Base-by-base conservation (phyloP, 75 land plant species). In the Adiantum capillusveneris region DNA sequence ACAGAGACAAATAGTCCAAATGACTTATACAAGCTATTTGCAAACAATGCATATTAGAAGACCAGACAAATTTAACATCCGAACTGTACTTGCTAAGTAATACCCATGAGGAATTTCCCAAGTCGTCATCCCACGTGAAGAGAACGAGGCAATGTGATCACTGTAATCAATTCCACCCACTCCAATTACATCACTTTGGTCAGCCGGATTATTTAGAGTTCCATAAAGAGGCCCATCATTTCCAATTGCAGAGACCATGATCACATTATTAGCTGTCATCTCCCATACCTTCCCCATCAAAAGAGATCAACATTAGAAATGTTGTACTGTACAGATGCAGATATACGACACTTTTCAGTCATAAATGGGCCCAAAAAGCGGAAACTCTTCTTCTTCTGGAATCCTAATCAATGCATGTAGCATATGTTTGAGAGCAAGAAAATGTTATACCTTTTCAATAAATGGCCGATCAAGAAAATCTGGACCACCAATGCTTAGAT, bases 21-120 rank as follows among this genome's bases (percentile, higher is more conserved):
- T n/a, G n/a, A n/a, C n/a, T n/a, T n/a, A n/a, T n/a, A n/a, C n/a
- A n/a, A n/a, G n/a, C n/a, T n/a, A n/a, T n/a, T n/a, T n/a, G n/a
- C n/a, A n/a, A n/a, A n/a, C n/a, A n/a, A n/a, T n/a, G n/a, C n/a
- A n/a, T n/a, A n/a, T n/a, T n/a, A n/a, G n/a, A n/a, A n/a, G n/a
- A n/a, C n/a, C n/a, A n/a, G n/a, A n/a, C n/a, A n/a, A n/a, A n/a
- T n/a, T n/a, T n/a, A n/a, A n/a, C n/a, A n/a, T n/a, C n/a, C n/a
- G n/a, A n/a, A n/a, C n/a, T n/a, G n/a, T n/a, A n/a, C n/a, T n/a
- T n/a, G n/a, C n/a, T n/a, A n/a, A n/a, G n/a, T n/a, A 34, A 34
- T 74, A 94, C 98, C 98, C 98, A 75, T 94, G 98, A 45, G 98
- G 98, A 70, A 94, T 65, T 57, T 94, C 98, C 98, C 98, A 94